Evolutionary conservation across 2,329 filamentous ascomycete genomes (phyloP).

Genomic region (Ceratocystis lukuohia): DNA sequence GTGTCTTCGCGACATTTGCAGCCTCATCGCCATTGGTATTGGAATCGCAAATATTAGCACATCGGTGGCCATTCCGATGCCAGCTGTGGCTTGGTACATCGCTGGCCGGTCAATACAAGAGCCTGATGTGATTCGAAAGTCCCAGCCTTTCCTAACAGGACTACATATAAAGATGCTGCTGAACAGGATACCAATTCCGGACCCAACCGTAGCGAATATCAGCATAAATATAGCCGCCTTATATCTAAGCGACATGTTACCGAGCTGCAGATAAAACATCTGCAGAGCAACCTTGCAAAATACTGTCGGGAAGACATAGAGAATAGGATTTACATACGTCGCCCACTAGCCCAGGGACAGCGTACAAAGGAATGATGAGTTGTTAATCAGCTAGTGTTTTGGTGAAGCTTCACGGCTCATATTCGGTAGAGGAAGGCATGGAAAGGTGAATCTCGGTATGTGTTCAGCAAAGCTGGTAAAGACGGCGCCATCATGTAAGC

Average conservation of each 20-base stretch:
- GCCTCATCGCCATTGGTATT: not conserved
- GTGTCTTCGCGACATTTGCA: slow-evolving; percentile 3
- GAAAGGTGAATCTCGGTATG: not conserved
- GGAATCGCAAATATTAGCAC: not conserved
- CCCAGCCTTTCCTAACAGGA: slow-evolving; percentile 3
- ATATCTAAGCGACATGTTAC: not conserved
- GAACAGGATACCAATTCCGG: not conserved
- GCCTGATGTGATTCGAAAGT: not conserved
- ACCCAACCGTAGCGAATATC: not conserved
- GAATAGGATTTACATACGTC: slow-evolving; percentile 1
- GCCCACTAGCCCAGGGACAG: not conserved
- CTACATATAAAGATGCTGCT: not conserved
- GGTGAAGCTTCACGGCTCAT: not conserved
- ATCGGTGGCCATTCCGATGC: not conserved
- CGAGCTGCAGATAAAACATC: slow-evolving; percentile 5
- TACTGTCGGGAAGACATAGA: not conserved
- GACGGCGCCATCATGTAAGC: no score
- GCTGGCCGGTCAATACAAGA: not conserved
- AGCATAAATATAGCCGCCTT: not conserved
- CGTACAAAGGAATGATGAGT: not conserved
- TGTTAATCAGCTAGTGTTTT: not conserved
- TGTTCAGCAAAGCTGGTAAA: not conserved
- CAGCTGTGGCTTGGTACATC: not conserved
- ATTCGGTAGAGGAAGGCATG: not conserved
- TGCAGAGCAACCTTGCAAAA: slow-evolving; percentile 8